These are phyloP conservation scores for Termitomyces sp. DNA, from an alignment of 768 basidiomycete species.

Conservation along the genomic window DNA sequence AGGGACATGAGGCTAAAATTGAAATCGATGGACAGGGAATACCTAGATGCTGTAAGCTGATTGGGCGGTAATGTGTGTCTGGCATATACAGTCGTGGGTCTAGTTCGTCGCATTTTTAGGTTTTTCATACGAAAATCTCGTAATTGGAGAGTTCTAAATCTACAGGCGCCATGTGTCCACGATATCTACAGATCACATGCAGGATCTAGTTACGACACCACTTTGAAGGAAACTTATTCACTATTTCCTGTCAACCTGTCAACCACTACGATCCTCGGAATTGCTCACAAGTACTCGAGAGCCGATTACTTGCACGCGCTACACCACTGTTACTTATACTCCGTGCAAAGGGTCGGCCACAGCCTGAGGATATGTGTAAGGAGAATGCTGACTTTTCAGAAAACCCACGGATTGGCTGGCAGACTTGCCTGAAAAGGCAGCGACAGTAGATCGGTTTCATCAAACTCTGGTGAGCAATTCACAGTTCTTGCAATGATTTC, in stretches of 20 bases:
- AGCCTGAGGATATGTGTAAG: conserved; percentile 32
- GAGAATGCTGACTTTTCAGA: conserved; percentile 30
- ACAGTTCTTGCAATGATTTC: conserved; percentile 63
- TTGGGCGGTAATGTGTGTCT: too few relatives aligned
- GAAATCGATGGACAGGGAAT: too few relatives aligned
- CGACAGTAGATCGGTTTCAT: conserved; percentile 50
- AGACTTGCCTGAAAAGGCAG: conserved; percentile 46
- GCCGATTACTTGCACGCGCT: conserved; percentile 26
- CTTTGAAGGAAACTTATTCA: neutral
- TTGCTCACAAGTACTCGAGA: conserved; percentile 10
- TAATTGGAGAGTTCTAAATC: too few relatives aligned
- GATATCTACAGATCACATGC: conserved; percentile 39
- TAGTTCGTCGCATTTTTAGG: too few relatives aligned
- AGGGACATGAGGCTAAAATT: too few relatives aligned
- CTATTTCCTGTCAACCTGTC: neutral
- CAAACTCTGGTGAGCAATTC: conserved; percentile 56
- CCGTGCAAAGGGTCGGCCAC: conserved; percentile 45
- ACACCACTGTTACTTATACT: conserved; percentile 33
- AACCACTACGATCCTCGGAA: conserved; percentile 43
- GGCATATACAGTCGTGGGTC: too few relatives aligned
- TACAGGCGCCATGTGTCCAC: conserved; percentile 17
- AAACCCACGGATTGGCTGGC: conserved; percentile 26
- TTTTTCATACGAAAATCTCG: too few relatives aligned
- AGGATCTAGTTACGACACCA: conserved; percentile 31
- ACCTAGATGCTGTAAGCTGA: too few relatives aligned